Evolutionary conservation across 2,329 filamentous ascomycete genomes (phyloP).

Genomic region (Dactylellina leptospora): DNA sequence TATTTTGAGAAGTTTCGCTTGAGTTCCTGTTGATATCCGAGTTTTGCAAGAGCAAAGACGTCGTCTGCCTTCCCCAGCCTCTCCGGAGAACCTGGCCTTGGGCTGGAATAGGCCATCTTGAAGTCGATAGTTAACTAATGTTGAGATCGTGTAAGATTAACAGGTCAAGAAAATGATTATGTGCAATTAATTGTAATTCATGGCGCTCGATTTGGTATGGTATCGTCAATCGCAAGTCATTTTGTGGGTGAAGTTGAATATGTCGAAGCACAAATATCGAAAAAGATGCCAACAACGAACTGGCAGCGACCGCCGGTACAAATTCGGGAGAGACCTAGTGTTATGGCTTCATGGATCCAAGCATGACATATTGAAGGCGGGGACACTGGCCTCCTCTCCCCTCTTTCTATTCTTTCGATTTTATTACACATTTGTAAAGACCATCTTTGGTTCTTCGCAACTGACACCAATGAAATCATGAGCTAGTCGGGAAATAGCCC

Average conservation of each 20-base stretch:
- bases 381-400: constrained; percentile 2
- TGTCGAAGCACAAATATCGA: too few species aligned
- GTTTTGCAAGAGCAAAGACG: constrained; percentile 31
- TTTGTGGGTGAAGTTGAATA: background rate
- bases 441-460: constrained; percentile 9
- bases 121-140: background rate
- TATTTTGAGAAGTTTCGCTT: constrained; percentile 70
- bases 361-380: too few species aligned
- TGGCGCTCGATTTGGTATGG: background rate
- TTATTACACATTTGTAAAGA: background rate
- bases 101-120: constrained; percentile 21
- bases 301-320: too few species aligned
- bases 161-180: background rate
- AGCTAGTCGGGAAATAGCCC: constrained; percentile 22
- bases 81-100: background rate
- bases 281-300: too few species aligned
- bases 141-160: background rate
- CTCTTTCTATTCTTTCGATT: background rate
- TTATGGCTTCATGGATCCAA: too few species aligned
- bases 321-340: too few species aligned
- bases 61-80: constrained; percentile 46
- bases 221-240: background rate
- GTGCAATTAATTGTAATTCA: background rate
- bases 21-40: constrained; percentile 66
- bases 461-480: background rate